Percentiles rank a stretch among this genome's conserved stretches.
These are phyloP conservation scores for Exutisphaerella laricina DNA, from an alignment of 2,329 filamentous ascomycete species.

Conservation along the genomic window DNA sequence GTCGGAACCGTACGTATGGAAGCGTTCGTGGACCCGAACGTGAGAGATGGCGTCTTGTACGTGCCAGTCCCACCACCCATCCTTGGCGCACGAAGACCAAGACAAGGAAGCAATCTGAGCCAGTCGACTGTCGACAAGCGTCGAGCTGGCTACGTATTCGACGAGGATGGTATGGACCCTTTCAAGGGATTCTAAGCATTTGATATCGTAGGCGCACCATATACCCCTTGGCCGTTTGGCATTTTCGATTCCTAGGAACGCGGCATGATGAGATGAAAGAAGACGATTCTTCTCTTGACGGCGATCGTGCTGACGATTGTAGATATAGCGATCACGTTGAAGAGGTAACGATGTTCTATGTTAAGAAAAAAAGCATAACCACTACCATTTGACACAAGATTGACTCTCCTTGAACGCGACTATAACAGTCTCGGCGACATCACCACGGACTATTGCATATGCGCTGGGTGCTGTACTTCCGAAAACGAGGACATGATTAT, in stretches of 20 bases:
- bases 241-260: too few species aligned
- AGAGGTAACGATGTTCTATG: background rate
- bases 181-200: slow-evolving; percentile 35
- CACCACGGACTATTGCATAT: too few species aligned
- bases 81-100: slow-evolving; percentile 16
- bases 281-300: too few species aligned
- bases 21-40: slow-evolving; percentile 68
- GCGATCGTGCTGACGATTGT: background rate
- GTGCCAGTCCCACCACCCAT: slow-evolving; percentile 27
- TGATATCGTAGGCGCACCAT: too few species aligned
- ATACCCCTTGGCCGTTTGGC: too few species aligned
- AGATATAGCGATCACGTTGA: background rate
- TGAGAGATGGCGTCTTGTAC: slow-evolving; percentile 30
- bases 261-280: background rate
- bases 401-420: too few species aligned
- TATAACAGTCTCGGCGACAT: too few species aligned
- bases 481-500: too few species aligned
- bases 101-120: slow-evolving; percentile 28
- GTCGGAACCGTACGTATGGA: slow-evolving; percentile 95
- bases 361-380: too few species aligned
- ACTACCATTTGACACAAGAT: too few species aligned
- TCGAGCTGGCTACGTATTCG: slow-evolving; percentile 32
- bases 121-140: slow-evolving; percentile 28
- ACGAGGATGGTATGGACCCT: slow-evolving; percentile 33
- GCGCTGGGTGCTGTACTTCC: too few species aligned